Conservation (phyloP, 768 basidiomycete species). For the Dictyophora rubrovolvata region DNA sequence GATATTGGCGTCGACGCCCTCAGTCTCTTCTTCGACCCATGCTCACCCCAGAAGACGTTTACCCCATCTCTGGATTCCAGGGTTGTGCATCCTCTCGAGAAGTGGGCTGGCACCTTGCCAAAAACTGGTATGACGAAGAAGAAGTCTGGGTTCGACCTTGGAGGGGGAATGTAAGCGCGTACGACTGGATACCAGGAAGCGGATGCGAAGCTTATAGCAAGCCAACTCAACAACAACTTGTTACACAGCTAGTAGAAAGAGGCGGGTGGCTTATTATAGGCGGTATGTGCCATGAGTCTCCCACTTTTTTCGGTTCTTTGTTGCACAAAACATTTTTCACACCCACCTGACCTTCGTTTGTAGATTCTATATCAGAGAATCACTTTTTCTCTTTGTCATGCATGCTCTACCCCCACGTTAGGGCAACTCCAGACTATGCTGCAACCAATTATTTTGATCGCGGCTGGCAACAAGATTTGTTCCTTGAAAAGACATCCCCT, state of each 20-base stretch:
- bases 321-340: not conserved
- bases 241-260: constrained; percentile 51
- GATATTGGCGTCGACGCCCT: constrained; percentile 33
- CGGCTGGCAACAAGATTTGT: constrained; percentile 55
- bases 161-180: constrained; percentile 30
- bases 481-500: constrained; percentile 47
- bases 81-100: constrained; percentile 58
- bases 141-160: constrained; percentile 46
- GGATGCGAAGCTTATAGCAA: constrained; percentile 31
- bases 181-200: constrained; percentile 41
- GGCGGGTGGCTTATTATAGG: constrained; percentile 64
- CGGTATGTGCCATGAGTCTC: constrained; percentile 28
- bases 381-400: constrained; percentile 70
- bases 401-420: constrained; percentile 50
- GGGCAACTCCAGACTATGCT: constrained; percentile 53
- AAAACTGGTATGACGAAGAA: constrained; percentile 27
- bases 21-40: constrained; percentile 15
- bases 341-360: not conserved
- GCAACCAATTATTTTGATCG: constrained; percentile 47
- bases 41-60: constrained; percentile 35
- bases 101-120: constrained; percentile 51
- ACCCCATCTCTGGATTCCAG: constrained; percentile 44
- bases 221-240: constrained; percentile 32
- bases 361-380: constrained; percentile 55
- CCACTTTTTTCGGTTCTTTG: not conserved